Evolutionary conservation across 306 rosid species (phyloP).

Genomic region (Canavalia ensiformis): DNA sequence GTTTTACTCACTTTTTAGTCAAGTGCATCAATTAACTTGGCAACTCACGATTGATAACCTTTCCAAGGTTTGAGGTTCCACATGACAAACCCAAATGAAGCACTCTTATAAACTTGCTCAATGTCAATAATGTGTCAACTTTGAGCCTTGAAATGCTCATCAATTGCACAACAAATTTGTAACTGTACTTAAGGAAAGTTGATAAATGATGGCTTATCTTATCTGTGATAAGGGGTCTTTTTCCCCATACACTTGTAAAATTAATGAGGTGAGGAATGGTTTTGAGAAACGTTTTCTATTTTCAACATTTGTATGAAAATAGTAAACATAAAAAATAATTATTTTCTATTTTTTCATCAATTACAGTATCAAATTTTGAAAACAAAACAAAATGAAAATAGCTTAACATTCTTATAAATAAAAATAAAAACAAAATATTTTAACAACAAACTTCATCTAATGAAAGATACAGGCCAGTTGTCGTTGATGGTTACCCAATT

Average conservation of each 20-base stretch:
- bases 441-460: too few relatives aligned
- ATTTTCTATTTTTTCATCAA: too few relatives aligned
- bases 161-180: conserved; percentile 40
- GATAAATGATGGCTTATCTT: neutral
- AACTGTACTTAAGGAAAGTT: conserved; percentile 46
- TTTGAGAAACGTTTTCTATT: too few relatives aligned
- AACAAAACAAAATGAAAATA: too few relatives aligned
- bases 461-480: conserved; percentile 6
- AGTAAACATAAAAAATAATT: too few relatives aligned
- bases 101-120: conserved; percentile 55
- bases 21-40: too few relatives aligned
- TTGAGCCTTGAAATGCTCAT: conserved; percentile 43
- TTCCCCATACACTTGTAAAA: conserved; percentile 29
- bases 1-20: too few relatives aligned
- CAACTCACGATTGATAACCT: neutral
- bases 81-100: conserved; percentile 62
- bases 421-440: too few relatives aligned
- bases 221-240: conserved; percentile 55
- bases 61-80: conserved; percentile 34
- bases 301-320: too few relatives aligned
- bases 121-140: conserved; percentile 33
- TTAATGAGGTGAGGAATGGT: too few relatives aligned
- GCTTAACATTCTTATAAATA: too few relatives aligned
- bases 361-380: too few relatives aligned
- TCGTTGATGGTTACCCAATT: conserved; percentile 43